Evolutionary conservation across 2,329 filamentous ascomycete genomes (phyloP).

Genomic region (Xylariaceae sp.): DNA sequence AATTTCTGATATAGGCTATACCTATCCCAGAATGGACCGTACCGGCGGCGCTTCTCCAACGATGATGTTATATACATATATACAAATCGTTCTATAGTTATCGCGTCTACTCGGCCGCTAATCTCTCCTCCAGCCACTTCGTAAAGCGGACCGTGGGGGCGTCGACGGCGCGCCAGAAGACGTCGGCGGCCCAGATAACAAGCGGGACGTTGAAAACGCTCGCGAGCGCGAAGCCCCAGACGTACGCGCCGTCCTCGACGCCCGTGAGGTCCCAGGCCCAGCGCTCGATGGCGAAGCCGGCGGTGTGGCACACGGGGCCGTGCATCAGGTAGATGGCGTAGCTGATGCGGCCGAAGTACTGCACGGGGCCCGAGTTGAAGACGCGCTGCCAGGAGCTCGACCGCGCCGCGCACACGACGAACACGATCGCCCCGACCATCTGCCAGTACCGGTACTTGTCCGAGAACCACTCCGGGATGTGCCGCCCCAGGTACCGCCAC

Average conservation of each 20-base stretch:
- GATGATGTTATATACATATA: not conserved
- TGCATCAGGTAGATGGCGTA: constrained; percentile 66
- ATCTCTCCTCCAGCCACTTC: constrained; percentile 55
- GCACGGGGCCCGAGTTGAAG: constrained; percentile 52
- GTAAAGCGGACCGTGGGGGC: constrained; percentile 58
- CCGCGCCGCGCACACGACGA: constrained; percentile 54
- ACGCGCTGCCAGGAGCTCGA: constrained; percentile 51
- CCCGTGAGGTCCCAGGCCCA: constrained; percentile 53
- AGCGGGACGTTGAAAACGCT: constrained; percentile 52
- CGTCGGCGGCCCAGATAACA: constrained; percentile 57
- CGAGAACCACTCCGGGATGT: constrained; percentile 53
- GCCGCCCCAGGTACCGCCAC: constrained; percentile 50
- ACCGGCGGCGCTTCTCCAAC: not conserved
- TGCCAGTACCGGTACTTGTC: constrained; percentile 61
- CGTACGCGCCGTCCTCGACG: constrained; percentile 48
- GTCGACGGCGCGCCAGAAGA: constrained; percentile 60
- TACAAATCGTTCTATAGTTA: not conserved
- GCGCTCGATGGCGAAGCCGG: constrained; percentile 55
- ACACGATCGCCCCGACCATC: constrained; percentile 53
- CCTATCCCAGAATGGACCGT: constrained; percentile 1
- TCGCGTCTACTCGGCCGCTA: constrained; percentile 9
- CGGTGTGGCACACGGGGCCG: constrained; percentile 55
- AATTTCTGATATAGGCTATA: not conserved
- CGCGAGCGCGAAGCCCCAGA: constrained; percentile 50
- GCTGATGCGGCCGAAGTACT: constrained; percentile 63